Evolutionary conservation across 2,329 filamentous ascomycete species (phyloP).

Genomic region (Rhinocladiella mackenziei): DNA sequence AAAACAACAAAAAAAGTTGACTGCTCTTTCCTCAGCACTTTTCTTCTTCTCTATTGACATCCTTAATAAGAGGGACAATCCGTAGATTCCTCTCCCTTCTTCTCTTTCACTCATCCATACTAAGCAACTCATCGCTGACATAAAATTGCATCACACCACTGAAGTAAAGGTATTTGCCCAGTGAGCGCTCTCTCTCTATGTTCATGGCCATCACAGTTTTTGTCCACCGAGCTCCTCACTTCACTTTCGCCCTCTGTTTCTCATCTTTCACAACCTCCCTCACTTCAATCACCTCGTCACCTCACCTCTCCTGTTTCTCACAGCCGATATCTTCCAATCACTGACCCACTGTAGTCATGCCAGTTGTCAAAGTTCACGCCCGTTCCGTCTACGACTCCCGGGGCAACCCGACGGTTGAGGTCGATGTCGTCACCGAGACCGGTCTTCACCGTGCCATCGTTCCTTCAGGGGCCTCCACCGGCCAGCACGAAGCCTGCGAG

Average conservation of each 20-base stretch:
- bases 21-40: conserved; percentile 3
- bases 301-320: conserved; percentile 1
- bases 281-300: conserved; percentile 1
- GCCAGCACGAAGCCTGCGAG: conserved; percentile 86
- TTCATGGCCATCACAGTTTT: conserved; percentile 4
- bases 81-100: conserved; percentile 1
- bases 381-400: conserved; percentile 98
- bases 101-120: not conserved
- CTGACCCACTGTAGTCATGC: conserved; percentile 54
- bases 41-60: conserved; percentile 1
- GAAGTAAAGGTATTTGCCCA: too few species aligned
- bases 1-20: conserved; percentile 26
- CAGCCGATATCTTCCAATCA: conserved; percentile 17
- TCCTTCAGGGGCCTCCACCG: conserved; percentile 92
- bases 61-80: not conserved
- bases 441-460: conserved; percentile 97
- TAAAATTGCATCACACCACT: conserved; percentile 16
- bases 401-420: conserved; percentile 96
- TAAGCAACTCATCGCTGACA: conserved; percentile 19
- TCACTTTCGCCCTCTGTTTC: conserved; percentile 1
- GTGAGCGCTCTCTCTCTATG: conserved; percentile 11
- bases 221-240: conserved; percentile 7
- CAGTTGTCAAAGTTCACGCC: conserved; percentile 84
- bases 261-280: conserved; percentile 8
- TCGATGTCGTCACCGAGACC: conserved; percentile 93